These are phyloP conservation scores for Waltergamsia citrina DNA, from an alignment of 2,329 filamentous ascomycete species.

Conservation along the genomic window DNA sequence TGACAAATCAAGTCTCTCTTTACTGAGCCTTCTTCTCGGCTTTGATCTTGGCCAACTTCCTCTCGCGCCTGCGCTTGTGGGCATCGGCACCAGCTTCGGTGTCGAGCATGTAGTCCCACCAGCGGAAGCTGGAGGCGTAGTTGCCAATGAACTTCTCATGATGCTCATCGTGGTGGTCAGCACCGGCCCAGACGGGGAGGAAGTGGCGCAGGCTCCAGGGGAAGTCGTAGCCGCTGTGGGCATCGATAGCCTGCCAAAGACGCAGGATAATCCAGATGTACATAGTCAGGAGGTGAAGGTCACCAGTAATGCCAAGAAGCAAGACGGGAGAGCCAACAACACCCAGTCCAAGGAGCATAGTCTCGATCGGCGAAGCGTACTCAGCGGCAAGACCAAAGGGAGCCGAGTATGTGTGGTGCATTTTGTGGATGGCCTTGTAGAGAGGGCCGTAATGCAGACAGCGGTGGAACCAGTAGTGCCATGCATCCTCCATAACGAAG, in stretches of 20 bases:
- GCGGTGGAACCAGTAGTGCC: constrained; percentile 98
- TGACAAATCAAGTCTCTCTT: too few species aligned
- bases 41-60: constrained; percentile 56
- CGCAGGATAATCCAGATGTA: constrained; percentile 91
- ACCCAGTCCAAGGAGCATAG: constrained; percentile 86
- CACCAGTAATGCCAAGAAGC: constrained; percentile 72
- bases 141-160: constrained; percentile 99
- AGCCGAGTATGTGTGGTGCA: constrained; percentile 97
- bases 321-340: constrained; percentile 74
- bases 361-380: constrained; percentile 95
- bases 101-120: constrained; percentile 94
- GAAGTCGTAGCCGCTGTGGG: constrained; percentile 97
- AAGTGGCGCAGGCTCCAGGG: constrained; percentile 95
- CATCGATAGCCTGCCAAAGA: constrained; percentile 94
- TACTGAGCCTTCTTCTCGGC: constrained; percentile 59
- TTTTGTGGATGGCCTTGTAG: constrained; percentile 96
- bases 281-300: constrained; percentile 95
- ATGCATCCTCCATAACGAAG: constrained; percentile 92
- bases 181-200: constrained; percentile 95
- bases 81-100: constrained; percentile 89
- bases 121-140: constrained; percentile 95
- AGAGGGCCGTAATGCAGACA: constrained; percentile 88
- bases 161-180: constrained; percentile 92
- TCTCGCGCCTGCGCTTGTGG: constrained; percentile 72
- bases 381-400: constrained; percentile 95